Percentiles rank a stretch among this genome's conserved stretches.
Evolutionary conservation across 306 rosid genomes (phyloP).

Genomic region (Senna siamea): DNA sequence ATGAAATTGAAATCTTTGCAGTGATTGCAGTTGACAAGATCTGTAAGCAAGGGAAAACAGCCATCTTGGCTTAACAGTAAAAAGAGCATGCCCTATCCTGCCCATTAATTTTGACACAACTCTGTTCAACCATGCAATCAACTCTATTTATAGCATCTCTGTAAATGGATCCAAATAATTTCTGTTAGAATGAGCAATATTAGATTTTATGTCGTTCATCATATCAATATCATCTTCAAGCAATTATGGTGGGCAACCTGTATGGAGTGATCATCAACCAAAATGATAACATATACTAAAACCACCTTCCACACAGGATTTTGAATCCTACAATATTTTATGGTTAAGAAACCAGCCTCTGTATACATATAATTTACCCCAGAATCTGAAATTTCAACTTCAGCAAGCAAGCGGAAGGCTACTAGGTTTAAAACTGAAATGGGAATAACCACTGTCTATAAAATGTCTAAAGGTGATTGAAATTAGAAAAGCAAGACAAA

Average conservation of each 20-base stretch:
- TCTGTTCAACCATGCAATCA: neutral
- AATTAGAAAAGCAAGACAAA: neutral
- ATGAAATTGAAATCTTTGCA: neutral
- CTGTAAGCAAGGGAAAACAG: neutral
- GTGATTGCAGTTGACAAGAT: slow-evolving; percentile 16
- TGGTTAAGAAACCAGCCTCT: neutral
- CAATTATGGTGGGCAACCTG: neutral
- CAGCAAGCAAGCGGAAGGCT: neutral
- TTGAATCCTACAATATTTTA: neutral
- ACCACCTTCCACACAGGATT: neutral
- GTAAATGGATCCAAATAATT: neutral
- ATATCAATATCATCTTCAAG: slow-evolving; percentile 1
- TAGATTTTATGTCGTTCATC: neutral
- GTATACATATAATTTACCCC: neutral
- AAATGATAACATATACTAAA: neutral
- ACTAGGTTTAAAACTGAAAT: neutral
- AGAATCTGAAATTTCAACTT: neutral
- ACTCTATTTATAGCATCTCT: slow-evolving; percentile 3
- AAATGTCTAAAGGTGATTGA: neutral
- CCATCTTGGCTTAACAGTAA: neutral
- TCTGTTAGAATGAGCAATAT: neutral
- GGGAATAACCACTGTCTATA: neutral
- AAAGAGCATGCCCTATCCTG: neutral
- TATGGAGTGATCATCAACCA: neutral
- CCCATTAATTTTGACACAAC: slow-evolving; percentile 12